Evolutionary conservation across 805 yeast genomes (phyloP).

Genomic region (Saccharomycopsis microspora): DNA sequence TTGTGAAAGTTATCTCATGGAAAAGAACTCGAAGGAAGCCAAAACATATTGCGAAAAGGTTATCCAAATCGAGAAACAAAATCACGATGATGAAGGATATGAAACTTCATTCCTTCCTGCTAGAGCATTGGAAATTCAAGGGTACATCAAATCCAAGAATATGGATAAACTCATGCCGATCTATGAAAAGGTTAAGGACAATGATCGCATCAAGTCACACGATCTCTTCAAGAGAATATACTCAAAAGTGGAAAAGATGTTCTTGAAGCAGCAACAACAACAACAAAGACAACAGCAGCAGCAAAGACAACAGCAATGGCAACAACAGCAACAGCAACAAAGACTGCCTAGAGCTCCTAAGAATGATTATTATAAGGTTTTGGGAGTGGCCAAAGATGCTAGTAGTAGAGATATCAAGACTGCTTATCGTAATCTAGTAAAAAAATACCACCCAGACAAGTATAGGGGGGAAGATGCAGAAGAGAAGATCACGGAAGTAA

Average conservation of each 20-base stretch:
- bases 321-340: constrained; percentile 21
- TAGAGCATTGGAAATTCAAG: constrained; percentile 6
- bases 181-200: constrained; percentile 10
- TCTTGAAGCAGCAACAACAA: constrained; percentile 28
- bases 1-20: constrained; percentile 8
- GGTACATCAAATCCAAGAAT: constrained; percentile 9
- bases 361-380: constrained; percentile 70
- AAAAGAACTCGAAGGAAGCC: constrained; percentile 4
- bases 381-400: constrained; percentile 60
- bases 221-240: constrained; percentile 17
- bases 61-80: constrained; percentile 1
- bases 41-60: constrained; percentile 9
- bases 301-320: constrained; percentile 29
- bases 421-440: constrained; percentile 70
- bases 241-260: constrained; percentile 23
- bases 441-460: constrained; percentile 88
- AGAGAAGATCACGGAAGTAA: constrained; percentile 79
- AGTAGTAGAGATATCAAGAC: constrained; percentile 61
- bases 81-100: background rate
- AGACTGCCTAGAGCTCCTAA: constrained; percentile 23
- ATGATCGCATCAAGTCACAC: constrained; percentile 12
- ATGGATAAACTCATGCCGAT: constrained; percentile 3
- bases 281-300: constrained; percentile 35
- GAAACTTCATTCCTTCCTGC: constrained; percentile 10
- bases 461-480: constrained; percentile 68